Evolutionary conservation across 768 basidiomycete genomes (phyloP).

Genomic region (Tricholoma sp.): DNA sequence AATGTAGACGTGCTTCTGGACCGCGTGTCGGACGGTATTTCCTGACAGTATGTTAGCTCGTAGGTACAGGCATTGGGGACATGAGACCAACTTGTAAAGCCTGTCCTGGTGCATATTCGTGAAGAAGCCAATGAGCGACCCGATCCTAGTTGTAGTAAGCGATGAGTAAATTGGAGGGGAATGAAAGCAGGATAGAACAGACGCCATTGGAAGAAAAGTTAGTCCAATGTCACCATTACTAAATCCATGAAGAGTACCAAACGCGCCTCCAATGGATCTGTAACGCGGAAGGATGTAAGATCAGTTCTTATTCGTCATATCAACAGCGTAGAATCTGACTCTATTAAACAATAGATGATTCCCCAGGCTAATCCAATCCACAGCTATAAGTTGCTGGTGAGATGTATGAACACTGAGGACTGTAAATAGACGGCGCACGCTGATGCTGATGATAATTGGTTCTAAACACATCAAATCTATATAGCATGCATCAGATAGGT

Average conservation of each 20-base stretch:
- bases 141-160: slow-evolving; percentile 36
- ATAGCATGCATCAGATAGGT: neutral
- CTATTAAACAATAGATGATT: slow-evolving; percentile 54
- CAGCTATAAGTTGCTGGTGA: slow-evolving; percentile 30
- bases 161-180: too few relatives aligned
- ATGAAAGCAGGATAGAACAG: neutral
- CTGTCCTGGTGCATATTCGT: slow-evolving; percentile 44
- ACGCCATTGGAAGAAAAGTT: slow-evolving; percentile 56
- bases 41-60: slow-evolving; percentile 12
- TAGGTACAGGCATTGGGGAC: too few relatives aligned
- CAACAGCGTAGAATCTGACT: too few relatives aligned
- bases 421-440: slow-evolving; percentile 35
- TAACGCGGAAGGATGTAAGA: too few relatives aligned
- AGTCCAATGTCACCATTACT: slow-evolving; percentile 54
- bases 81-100: slow-evolving; percentile 49
- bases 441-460: slow-evolving; percentile 69
- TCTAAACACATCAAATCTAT: slow-evolving; percentile 67
- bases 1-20: slow-evolving; percentile 60
- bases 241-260: slow-evolving; percentile 55
- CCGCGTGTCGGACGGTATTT: slow-evolving; percentile 29
- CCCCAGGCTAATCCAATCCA: slow-evolving; percentile 79
- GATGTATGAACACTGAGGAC: neutral
- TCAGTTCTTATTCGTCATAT: too few relatives aligned
- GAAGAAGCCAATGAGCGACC: slow-evolving; percentile 42
- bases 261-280: slow-evolving; percentile 56